Base-by-base conservation (phyloP, 306 rosid genomes). In the Styphnolobium japonicum region DNA sequence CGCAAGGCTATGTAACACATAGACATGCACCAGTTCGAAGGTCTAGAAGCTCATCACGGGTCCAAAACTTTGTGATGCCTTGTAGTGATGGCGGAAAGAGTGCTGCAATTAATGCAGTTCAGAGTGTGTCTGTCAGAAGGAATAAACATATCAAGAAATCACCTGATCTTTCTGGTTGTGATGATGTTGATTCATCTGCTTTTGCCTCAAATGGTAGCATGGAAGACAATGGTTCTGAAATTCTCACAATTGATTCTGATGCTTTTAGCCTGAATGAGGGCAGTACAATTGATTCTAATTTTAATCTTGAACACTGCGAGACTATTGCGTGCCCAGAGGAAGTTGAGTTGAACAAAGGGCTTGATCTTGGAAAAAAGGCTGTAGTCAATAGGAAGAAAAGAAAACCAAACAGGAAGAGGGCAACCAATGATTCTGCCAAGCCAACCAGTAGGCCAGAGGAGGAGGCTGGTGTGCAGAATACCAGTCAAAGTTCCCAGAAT, bases 311-410 rank as follows among this genome's bases (percentile, higher is more conserved):
- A 19, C 88, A 73, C 46, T 66, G 82, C 8, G 95, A 86, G 75
- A 75, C 90, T 53, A 75, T 73, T 75, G 92, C 88, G 71, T 94
- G 85, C 72, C 67, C 87, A 70, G 90, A 90, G 67, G 88, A 89
- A 69, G 84, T 78, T 69, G 88, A 86, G 83, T 81, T 87, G 87
- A 83, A 73, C 57, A 91, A 86, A 78, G 88, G 85, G 42, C 89
- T 89, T 88, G 92, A 89, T 86, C 88, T 86, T 56, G 85, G 88
- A 75, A 89, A 87, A 64, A 90, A 78, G 83, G 84, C 92, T 25
- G 86, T 84, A 64, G 80, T 88, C 77, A 83, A 86, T 19, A 94
- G 85, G 88, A 92, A 88, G 89, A 94, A 91, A 88, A 92, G 98
- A 85, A 91, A 94, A 82, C 90, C 92, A 33, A 89, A 58, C 82